These are phyloP conservation scores for Phytopythium chamaehyphon DNA, from an alignment of 352 stramenopile species.

Conservation along the genomic window DNA sequence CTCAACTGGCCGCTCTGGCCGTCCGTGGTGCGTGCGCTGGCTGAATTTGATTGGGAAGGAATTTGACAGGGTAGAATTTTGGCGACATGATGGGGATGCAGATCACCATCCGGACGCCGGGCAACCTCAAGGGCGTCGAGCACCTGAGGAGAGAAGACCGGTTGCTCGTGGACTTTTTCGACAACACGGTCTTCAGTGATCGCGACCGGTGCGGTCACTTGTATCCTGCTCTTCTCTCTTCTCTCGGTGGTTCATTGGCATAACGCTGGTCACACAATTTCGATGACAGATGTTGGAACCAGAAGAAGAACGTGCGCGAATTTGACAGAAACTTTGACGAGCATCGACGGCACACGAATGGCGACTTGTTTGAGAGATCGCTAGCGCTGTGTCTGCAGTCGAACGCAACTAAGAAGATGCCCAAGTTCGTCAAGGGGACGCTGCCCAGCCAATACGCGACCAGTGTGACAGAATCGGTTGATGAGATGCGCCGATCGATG, in stretches of 20 bases:
- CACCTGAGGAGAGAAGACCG: conserved; percentile 35
- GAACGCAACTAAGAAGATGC: conserved; percentile 25
- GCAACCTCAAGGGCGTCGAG: conserved; percentile 26
- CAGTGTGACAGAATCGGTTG: conserved; percentile 13
- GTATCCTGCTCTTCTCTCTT: not conserved
- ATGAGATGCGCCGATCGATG: conserved; percentile 16
- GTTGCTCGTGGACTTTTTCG: conserved; percentile 58
- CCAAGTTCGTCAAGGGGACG: conserved; percentile 19
- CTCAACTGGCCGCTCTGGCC: conserved; percentile 77
- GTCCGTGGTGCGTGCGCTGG: conserved; percentile 31
- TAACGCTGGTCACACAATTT: no score
- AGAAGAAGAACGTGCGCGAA: conserved; percentile 14
- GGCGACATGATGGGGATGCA: conserved; percentile 10
- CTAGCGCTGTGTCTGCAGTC: conserved; percentile 17
- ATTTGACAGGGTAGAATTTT: not conserved
- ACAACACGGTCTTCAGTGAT: conserved; percentile 34
- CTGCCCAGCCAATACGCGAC: conserved; percentile 21
- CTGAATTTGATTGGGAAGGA: no score
- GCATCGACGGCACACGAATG: conserved; percentile 24
- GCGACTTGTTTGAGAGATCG: conserved; percentile 22
- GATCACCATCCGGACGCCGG: conserved; percentile 61
- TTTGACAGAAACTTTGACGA: conserved; percentile 22
- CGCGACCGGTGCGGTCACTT: conserved; percentile 9
- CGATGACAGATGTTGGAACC: conserved; percentile 21
- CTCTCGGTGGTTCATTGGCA: not conserved